A percentile compares a stretch with the other conserved stretches of the same genome.
Evolutionary conservation across 352 stramenopile genomes (phyloP).

Genomic region (Saprolegnia parasitica): DNA sequence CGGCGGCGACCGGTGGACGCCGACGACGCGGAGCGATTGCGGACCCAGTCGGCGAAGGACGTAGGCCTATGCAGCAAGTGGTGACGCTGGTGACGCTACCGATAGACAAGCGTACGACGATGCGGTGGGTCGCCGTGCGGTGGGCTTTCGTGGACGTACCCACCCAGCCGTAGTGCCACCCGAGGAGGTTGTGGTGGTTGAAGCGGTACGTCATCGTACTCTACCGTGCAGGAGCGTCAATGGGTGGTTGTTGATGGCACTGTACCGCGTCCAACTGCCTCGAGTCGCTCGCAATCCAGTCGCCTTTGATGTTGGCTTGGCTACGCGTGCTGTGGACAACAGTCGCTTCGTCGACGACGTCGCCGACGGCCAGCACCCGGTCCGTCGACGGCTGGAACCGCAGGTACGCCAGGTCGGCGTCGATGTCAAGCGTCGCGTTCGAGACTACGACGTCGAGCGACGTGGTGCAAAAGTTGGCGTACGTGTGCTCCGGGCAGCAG

Average conservation of each 20-base stretch:
- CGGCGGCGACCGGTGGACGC: not conserved
- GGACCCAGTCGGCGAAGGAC: not conserved
- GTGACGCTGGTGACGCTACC: not conserved
- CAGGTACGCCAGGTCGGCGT: conserved; percentile 11
- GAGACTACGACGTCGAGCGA: conserved; percentile 16
- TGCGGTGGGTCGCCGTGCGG: conserved; percentile 11
- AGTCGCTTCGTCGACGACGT: not conserved
- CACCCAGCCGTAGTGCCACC: conserved; percentile 28
- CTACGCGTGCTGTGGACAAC: conserved; percentile 6
- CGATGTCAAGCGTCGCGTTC: not conserved
- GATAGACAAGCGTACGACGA: conserved; percentile 6
- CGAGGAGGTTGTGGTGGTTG: conserved; percentile 23
- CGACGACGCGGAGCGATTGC: not conserved
- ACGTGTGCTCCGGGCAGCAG: conserved; percentile 24
- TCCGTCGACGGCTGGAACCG: conserved; percentile 15
- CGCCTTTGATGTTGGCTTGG: conserved; percentile 18
- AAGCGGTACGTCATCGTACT: conserved; percentile 22
- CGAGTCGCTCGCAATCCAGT: conserved; percentile 9
- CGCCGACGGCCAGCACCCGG: not conserved
- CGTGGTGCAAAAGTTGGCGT: conserved; percentile 26
- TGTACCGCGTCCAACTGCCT: not conserved
- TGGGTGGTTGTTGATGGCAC: not conserved
- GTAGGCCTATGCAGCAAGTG: conserved; percentile 5
- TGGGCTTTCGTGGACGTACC: conserved; percentile 26
- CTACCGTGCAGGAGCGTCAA: not conserved